Conservation (phyloP, 257 asterid genomes). For the Mentha longifolia region DNA sequence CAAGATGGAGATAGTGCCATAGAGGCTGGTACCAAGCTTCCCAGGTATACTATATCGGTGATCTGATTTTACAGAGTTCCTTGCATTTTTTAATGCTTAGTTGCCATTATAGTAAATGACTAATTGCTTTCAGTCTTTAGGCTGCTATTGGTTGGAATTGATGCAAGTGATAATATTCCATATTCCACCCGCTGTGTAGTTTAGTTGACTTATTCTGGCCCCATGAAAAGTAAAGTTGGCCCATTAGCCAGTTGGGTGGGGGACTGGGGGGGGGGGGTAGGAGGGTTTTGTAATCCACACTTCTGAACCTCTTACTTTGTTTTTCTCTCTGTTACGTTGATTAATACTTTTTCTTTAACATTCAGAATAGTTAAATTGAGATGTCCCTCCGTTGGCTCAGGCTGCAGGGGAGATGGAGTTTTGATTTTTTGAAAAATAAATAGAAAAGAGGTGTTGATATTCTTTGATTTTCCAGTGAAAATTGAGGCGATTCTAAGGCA, state of each 20-base stretch:
- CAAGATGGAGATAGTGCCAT: slow-evolving; percentile 56
- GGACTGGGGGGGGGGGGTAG: no score
- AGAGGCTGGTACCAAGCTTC: slow-evolving; percentile 45
- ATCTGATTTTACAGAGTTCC: slow-evolving; percentile 17
- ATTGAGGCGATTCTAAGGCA: background rate
- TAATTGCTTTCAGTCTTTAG: slow-evolving; percentile 6
- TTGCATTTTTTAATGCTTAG: slow-evolving; percentile 26
- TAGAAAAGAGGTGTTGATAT: background rate
- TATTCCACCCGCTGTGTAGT: slow-evolving; percentile 1
- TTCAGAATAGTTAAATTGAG: background rate
- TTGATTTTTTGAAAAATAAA: background rate
- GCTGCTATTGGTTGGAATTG: slow-evolving; percentile 8
- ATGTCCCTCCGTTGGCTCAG: background rate
- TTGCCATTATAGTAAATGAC: background rate
- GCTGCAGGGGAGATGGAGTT: no score
- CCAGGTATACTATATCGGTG: slow-evolving; percentile 55
- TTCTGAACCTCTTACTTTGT: background rate
- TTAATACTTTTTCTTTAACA: background rate
- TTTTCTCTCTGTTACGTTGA: background rate
- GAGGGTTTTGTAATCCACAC: background rate
- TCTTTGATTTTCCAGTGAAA: background rate
- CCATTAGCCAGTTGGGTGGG: background rate
- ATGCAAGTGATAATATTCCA: slow-evolving; percentile 5
- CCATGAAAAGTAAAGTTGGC: background rate
- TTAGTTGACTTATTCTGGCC: background rate